Conservation (phyloP, 2,329 filamentous ascomycete species). For the Hymenoscyphus salicellus region DNA sequence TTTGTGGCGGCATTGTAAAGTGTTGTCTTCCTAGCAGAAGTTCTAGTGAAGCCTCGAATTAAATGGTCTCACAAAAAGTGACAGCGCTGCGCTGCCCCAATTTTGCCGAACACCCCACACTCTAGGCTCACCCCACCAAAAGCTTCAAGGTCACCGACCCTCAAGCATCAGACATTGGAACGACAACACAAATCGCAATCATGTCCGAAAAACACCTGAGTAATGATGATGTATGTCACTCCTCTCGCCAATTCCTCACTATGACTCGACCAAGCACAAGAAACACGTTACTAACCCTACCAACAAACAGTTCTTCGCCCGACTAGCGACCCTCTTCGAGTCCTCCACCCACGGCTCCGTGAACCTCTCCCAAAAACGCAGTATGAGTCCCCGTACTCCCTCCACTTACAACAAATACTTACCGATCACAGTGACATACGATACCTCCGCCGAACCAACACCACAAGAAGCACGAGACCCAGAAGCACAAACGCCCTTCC, state of each 20-base stretch:
- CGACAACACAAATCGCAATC: conserved; percentile 16
- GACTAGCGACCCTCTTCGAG: conserved; percentile 64
- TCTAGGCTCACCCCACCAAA: conserved; percentile 8
- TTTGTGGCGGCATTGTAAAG: conserved; percentile 29
- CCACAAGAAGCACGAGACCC: conserved; percentile 37
- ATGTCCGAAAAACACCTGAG: conserved; percentile 53
- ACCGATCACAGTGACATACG: conserved; percentile 28
- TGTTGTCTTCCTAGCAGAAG: background rate
- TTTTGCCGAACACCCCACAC: conserved; percentile 1
- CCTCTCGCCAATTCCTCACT: background rate
- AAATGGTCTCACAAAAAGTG: background rate
- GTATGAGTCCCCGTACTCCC: conserved; percentile 43
- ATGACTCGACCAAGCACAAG: background rate
- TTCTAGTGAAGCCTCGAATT: conserved; percentile 13
- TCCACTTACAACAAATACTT: conserved; percentile 12
- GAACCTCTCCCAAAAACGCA: conserved; percentile 72
- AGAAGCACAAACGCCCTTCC: conserved; percentile 48
- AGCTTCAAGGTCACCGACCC: background rate
- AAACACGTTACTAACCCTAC: conserved; percentile 21
- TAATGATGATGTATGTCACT: conserved; percentile 55
- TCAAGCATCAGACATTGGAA: background rate
- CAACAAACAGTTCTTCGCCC: conserved; percentile 62
- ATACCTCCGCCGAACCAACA: conserved; percentile 37
- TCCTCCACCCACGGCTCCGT: conserved; percentile 69
- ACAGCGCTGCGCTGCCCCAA: background rate